These are phyloP conservation scores for Trichoderma atrobrunneum DNA, from an alignment of 2,329 filamentous ascomycete genomes.

Conservation along the genomic window DNA sequence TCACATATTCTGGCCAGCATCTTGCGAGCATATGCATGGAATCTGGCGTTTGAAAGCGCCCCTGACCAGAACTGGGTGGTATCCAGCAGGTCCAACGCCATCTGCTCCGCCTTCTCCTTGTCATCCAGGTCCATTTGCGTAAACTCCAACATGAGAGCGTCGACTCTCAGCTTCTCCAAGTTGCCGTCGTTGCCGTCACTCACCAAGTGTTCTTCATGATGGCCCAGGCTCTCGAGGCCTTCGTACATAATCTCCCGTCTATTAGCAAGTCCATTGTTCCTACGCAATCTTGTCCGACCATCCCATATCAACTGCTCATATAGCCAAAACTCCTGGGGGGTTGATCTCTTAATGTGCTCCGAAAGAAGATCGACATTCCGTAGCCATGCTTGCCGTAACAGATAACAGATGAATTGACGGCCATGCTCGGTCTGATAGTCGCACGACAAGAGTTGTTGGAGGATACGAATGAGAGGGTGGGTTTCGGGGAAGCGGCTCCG, in stretches of 20 bases:
- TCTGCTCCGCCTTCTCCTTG: constrained; percentile 30
- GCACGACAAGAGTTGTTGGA: constrained; percentile 32
- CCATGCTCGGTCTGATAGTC: constrained; percentile 33
- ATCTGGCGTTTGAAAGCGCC: constrained; percentile 33
- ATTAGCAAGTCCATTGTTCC: constrained; percentile 31
- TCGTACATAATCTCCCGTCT: constrained; percentile 30
- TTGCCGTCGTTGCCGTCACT: constrained; percentile 22
- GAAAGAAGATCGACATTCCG: constrained; percentile 37
- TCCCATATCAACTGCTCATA: constrained; percentile 42
- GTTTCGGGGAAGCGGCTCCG: constrained; percentile 29
- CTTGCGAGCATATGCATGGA: constrained; percentile 39
- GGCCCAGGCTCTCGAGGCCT: constrained; percentile 30
- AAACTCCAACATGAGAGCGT: constrained; percentile 37
- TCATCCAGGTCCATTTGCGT: constrained; percentile 40
- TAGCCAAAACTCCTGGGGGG: constrained; percentile 35
- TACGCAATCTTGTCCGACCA: constrained; percentile 35
- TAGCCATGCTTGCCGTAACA: constrained; percentile 37
- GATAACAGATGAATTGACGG: constrained; percentile 32
- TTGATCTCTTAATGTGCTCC: constrained; percentile 30
- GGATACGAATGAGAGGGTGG: constrained; percentile 36
- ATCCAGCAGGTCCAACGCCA: constrained; percentile 31
- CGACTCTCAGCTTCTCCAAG: constrained; percentile 31
- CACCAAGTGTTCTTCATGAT: constrained; percentile 16
- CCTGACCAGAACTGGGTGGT: constrained; percentile 26
- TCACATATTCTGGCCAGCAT: constrained; percentile 38